Conservation (phyloP, 2,329 filamentous ascomycete species). For the Talaromyces pinophilus region DNA sequence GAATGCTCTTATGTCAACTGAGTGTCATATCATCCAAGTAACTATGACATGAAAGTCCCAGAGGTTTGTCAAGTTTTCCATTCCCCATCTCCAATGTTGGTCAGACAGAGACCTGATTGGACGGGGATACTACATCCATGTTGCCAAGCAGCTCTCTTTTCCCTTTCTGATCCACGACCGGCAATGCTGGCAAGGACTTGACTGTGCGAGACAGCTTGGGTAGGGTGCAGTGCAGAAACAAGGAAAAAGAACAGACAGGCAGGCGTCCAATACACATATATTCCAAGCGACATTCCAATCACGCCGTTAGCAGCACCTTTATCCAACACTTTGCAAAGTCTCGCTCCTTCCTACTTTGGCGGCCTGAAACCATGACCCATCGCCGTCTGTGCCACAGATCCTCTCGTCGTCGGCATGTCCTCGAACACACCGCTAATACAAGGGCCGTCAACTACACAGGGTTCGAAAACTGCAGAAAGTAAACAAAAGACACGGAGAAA, state of each 20-base stretch:
- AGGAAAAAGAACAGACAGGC: background rate
- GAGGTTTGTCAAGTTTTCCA: background rate
- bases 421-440: background rate
- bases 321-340: background rate
- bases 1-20: background rate
- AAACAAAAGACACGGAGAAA: constrained; percentile 20
- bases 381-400: background rate
- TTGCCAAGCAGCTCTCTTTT: background rate
- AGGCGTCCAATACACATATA: background rate
- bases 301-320: background rate
- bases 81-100: background rate
- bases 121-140: background rate
- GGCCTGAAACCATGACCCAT: constrained; percentile 15
- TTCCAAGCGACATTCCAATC: background rate
- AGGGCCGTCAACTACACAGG: background rate
- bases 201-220: background rate
- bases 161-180: background rate
- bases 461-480: background rate
- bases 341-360: background rate
- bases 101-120: background rate
- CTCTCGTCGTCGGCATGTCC: constrained; percentile 11
- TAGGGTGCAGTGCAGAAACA: background rate
- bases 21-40: background rate
- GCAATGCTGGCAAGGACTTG: background rate
- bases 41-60: background rate